Percentiles rank a stretch among this genome's conserved stretches.
phyloP scores from a whole-genome alignment of 2,329 filamentous ascomycete species.

The Aspergillus sp. region DNA sequence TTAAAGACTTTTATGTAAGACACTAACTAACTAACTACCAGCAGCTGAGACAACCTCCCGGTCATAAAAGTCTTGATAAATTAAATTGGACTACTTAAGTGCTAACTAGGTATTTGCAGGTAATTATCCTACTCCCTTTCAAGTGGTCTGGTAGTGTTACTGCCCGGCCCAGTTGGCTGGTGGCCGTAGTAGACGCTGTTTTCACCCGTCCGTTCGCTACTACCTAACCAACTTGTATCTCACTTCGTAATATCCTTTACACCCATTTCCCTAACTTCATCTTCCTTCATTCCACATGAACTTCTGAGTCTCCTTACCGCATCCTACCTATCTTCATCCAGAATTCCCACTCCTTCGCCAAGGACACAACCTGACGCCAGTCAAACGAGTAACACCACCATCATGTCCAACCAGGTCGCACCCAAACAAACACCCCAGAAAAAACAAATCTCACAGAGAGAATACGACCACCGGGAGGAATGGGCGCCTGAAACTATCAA shows the following conservation, averaged over 20 bases:
- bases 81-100: background rate
- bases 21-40: background rate
- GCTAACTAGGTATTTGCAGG: too few relatives aligned
- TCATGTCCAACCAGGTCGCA: background rate
- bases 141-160: too few relatives aligned
- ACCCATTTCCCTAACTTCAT: background rate
- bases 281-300: background rate
- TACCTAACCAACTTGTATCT: background rate
- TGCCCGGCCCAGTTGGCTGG: background rate
- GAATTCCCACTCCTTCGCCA: background rate
- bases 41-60: background rate
- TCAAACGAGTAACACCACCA: slow-evolving; percentile 1
- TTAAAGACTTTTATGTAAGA: background rate
- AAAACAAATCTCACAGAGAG: slow-evolving; percentile 11
- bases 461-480: slow-evolving; percentile 15
- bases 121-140: too few relatives aligned
- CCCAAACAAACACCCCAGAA: slow-evolving; percentile 13
- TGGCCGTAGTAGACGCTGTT: background rate
- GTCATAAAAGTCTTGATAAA: background rate
- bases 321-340: background rate
- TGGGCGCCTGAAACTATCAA: slow-evolving; percentile 15
- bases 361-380: background rate
- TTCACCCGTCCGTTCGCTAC: background rate
- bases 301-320: background rate
- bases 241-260: background rate